Evolutionary conservation across 257 asterid genomes (phyloP).

Genomic region (Solanum lycopersicoides): DNA sequence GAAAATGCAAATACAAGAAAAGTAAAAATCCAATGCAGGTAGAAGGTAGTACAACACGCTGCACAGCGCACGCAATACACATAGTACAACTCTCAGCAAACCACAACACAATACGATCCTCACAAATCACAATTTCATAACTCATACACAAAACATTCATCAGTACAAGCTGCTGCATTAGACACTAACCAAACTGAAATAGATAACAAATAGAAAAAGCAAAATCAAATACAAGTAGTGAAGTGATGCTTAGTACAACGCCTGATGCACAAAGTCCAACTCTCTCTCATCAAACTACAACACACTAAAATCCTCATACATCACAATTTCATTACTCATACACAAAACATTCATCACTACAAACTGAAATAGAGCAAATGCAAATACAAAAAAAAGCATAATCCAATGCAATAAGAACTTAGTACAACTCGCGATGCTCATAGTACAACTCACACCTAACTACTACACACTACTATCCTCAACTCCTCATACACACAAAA

Average conservation of each 20-base stretch:
- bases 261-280: neutral
- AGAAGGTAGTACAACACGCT: neutral
- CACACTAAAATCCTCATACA: neutral
- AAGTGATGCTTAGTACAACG: neutral
- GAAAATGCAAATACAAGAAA: neutral
- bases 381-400: neutral
- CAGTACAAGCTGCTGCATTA: neutral
- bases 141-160: neutral
- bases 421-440: neutral
- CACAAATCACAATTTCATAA: neutral
- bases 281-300: neutral
- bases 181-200: neutral
- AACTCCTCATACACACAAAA: neutral
- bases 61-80: neutral
- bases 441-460: neutral
- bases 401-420: neutral
- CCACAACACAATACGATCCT: neutral
- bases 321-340: neutral
- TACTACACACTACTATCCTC: neutral
- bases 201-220: neutral
- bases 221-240: neutral
- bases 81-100: neutral
- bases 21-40: neutral
- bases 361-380: neutral
- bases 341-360: neutral